Base-by-base conservation (phyloP, 2,329 filamentous ascomycete genomes). In the Ciborinia camelliae region DNA sequence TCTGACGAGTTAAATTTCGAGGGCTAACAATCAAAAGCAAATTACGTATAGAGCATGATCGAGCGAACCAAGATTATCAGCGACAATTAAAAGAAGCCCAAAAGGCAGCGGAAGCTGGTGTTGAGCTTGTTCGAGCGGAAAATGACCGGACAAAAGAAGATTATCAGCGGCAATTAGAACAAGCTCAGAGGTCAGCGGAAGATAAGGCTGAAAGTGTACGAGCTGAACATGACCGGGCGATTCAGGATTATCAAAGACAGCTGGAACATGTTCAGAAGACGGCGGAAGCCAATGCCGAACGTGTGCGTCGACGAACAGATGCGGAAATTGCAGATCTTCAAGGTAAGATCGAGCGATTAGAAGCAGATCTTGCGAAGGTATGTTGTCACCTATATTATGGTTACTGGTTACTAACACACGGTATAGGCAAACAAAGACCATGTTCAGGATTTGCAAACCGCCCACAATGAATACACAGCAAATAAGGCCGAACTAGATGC, bases 281-380 rank as follows among this genome's bases (percentile, higher is more conserved):
- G 4, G 76, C 79, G 0, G 79, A 84, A 65, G 76, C 78, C 2
- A 84, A 86, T 63, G 72, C 77, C 1, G 81, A 84, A 55, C 79
- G 82, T 43, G 73, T 78, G 3, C 79, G 79, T 62, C 78, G 80
- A 35, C 77, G 82, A 50, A 75, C 77, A 32, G 87, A 90, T 51
- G 85, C 84, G 1, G 86, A 90, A 70, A 80, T 84, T 60, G 82
- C 84, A n/a, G 86, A 88, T 67, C 75, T 90, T 15, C 83, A 83
- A 71, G 82, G 81, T 30, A 86, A 81, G 1, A 81, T 89, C 35
- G 84, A 82, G 63, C 81, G 82, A 52, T 77, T 92, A 20, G 84
- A 90, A 73, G 82, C 85, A 41, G 84, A 87, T 69, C 69, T 88
- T 15, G 81, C 85, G 75, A 88, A 86, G 79, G 84, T 84, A 73